Evolutionary conservation across 176 grass and related monocot genomes (phyloP).

Genomic region (Calamus simplicifolius): DNA sequence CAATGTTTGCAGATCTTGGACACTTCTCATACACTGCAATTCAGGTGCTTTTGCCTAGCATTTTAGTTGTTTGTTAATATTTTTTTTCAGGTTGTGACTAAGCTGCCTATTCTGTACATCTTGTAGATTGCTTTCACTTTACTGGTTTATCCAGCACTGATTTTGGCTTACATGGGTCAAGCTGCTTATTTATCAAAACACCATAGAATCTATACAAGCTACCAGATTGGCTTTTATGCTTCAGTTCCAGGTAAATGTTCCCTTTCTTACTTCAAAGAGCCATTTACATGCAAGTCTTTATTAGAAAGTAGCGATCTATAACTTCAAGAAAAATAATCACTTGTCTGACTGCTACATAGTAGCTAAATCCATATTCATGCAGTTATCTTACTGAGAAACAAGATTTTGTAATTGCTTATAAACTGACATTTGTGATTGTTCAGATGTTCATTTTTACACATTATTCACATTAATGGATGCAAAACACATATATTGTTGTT

Average conservation of each 20-base stretch:
- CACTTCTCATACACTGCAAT: conserved; percentile 96
- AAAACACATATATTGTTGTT: too few relatives aligned
- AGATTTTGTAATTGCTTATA: too few relatives aligned
- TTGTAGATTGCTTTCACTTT: conserved; percentile 86
- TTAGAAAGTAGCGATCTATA: too few relatives aligned
- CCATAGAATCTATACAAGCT: conserved; percentile 63
- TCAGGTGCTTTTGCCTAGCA: conserved; percentile 39
- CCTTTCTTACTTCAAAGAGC: not conserved
- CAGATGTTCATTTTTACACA: too few relatives aligned
- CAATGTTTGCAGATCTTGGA: conserved; percentile 99
- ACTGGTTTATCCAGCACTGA: conserved; percentile 82
- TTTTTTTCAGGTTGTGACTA: conserved; percentile 13
- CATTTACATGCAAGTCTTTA: too few relatives aligned
- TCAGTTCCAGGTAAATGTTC: conserved; percentile 74
- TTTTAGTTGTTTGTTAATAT: not conserved
- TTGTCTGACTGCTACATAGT: too few relatives aligned
- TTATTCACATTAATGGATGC: too few relatives aligned
- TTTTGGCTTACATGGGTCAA: conserved; percentile 99
- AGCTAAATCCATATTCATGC: too few relatives aligned
- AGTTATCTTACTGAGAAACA: too few relatives aligned
- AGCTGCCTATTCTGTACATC: conserved; percentile 1
- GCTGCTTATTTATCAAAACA: conserved; percentile 92
- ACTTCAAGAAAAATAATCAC: too few relatives aligned
- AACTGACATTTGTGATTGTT: too few relatives aligned
- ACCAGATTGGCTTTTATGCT: conserved; percentile 90